Conservation (phyloP, 75 land plant species). For the Cupressus sempervirens region DNA sequence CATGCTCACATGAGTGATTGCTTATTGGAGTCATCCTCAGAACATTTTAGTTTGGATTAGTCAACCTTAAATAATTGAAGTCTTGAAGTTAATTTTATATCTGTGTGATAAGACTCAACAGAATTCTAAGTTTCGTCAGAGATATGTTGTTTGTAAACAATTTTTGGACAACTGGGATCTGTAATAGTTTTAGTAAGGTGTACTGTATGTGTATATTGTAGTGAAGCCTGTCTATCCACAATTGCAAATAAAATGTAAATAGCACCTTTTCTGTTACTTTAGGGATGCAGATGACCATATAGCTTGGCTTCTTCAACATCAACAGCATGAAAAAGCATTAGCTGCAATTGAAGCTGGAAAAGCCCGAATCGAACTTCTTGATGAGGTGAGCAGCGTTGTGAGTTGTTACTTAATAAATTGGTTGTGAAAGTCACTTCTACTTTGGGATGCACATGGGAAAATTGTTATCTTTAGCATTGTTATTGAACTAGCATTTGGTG, state of each 20-base stretch:
- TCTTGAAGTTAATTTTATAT: background rate
- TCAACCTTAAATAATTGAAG: background rate
- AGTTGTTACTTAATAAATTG: background rate
- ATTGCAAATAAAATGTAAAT: background rate
- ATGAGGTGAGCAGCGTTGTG: conserved; percentile 56
- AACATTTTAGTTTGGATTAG: background rate
- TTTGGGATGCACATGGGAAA: background rate
- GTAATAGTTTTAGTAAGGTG: background rate
- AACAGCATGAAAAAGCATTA: conserved; percentile 89
- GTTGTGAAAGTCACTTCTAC: background rate
- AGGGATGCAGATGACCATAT: conserved; percentile 99
- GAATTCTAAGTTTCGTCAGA: background rate
- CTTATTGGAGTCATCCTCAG: background rate
- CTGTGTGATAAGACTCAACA: background rate
- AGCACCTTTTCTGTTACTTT: conserved; percentile 1
- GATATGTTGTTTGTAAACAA: background rate
- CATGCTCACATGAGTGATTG: background rate
- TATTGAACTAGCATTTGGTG: background rate
- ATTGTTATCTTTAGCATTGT: background rate
- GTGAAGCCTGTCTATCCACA: background rate
- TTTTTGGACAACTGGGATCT: background rate
- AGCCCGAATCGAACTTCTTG: conserved; percentile 79
- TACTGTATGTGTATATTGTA: background rate
- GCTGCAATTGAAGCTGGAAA: conserved; percentile 92
- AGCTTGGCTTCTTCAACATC: conserved; percentile 89